Percentiles rank a stretch among this genome's conserved stretches.
Evolutionary conservation across 805 yeast genomes (phyloP).

Genomic region (Yamadazyma paraphyllophila): DNA sequence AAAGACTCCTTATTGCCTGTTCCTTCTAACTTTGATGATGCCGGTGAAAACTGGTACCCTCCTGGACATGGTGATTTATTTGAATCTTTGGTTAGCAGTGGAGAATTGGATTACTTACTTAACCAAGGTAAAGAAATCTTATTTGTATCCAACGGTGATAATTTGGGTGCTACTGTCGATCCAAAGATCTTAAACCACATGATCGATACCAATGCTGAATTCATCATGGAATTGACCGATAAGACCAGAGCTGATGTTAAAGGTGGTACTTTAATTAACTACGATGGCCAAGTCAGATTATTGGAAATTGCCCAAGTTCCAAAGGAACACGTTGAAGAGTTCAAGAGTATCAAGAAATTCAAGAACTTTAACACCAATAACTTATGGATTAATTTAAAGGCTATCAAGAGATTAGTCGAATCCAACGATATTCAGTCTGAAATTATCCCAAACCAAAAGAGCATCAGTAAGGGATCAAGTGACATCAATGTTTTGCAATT

Average conservation of each 20-base stretch:
- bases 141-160: conserved; percentile 97
- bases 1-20: conserved; percentile 96
- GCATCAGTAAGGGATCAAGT: conserved; percentile 70
- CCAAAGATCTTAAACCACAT: conserved; percentile 86
- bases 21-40: conserved; percentile 71
- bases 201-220: conserved; percentile 88
- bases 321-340: conserved; percentile 96
- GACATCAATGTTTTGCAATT: conserved; percentile 88
- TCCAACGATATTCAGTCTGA: conserved; percentile 79
- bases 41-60: conserved; percentile 91
- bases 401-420: conserved; percentile 89
- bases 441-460: conserved; percentile 92
- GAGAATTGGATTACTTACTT: conserved; percentile 85
- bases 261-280: conserved; percentile 97
- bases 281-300: conserved; percentile 90
- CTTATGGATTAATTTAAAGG: conserved; percentile 94
- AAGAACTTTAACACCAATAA: conserved; percentile 98
- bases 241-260: conserved; percentile 99
- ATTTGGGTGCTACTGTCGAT: conserved; percentile 97
- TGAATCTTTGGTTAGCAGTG: conserved; percentile 84
- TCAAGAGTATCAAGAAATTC: conserved; percentile 96
- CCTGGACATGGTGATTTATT: conserved; percentile 99
- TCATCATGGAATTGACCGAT: conserved; percentile 97
- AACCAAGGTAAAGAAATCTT: conserved; percentile 92
- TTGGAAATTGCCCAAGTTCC: conserved; percentile 98